Base-by-base conservation (phyloP, 164 flowering plant genomes). In the Magnolia kwangsiensis region DNA sequence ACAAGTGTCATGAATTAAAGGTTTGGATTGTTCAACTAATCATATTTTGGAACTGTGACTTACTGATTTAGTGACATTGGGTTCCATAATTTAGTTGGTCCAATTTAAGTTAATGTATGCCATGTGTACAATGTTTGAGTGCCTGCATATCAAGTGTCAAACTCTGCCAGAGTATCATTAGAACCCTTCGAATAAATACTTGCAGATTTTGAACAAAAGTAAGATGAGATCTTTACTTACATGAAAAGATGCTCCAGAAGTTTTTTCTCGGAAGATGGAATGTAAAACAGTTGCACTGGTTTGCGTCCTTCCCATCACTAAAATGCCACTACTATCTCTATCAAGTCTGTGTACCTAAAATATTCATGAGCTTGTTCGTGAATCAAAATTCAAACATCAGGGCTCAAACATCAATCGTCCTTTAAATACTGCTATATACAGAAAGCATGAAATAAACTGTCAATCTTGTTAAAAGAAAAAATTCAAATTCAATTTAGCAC, bases 271-370 rank as follows among this genome's bases (percentile, higher is more conserved):
- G 81, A 96, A 96, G 67, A 96, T 78, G 59, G 98, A 94, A 81
- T 94, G 99, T 80, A 96, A 79, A 72, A 90, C 59, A 63, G 90
- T 75, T 27, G 97, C 82, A 85, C 97, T 90, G 74, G 86, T 83
- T 74, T 84, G 94, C 76, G 99, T 91, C 83, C 98, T 91, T 19
- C 97, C 99, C 98, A 96, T 83, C 75, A 96, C 92, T 86, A 96
- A 82, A 75, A 94, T 85, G 73, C 99, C 98, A 83, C 98, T 92
- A 81, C 98, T 83, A 82, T 96, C 99, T 86, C 91, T 86, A 80
- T 96, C 99, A 75, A 96, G 93, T 81, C 98, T 91, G 86, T 96
- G 97, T 67, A 96, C 99, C 99, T 96, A 64, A 81, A 58, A 80
- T 9, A 70, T 49, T n/a, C 58, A 70, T 31, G 8, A 70, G 6